phyloP scores from a whole-genome alignment of 768 basidiomycete species.

The Tricholoma furcatifolium region DNA sequence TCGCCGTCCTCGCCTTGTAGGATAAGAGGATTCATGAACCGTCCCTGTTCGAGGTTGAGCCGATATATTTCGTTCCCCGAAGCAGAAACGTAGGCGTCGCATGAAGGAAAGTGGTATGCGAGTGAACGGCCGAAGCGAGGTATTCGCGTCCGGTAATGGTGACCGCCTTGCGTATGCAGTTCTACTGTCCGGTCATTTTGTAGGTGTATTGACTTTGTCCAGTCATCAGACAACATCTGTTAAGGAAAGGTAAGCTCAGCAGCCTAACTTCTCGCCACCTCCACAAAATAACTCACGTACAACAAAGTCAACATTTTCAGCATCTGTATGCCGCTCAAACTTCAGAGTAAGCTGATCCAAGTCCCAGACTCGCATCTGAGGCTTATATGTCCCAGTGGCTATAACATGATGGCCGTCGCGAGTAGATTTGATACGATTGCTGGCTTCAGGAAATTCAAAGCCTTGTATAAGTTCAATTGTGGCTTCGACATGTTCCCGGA shows the following conservation, averaged over 20 bases:
- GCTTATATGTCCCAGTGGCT: slow-evolving; percentile 97
- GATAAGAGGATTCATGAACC: slow-evolving; percentile 81
- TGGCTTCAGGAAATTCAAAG: slow-evolving; percentile 97
- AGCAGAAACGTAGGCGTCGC: slow-evolving; percentile 84
- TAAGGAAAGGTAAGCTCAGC: slow-evolving; percentile 1
- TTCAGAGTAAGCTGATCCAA: slow-evolving; percentile 89
- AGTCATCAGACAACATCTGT: slow-evolving; percentile 94
- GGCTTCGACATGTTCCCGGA: slow-evolving; percentile 76
- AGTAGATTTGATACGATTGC: slow-evolving; percentile 87
- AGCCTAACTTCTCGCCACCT: slow-evolving; percentile 9
- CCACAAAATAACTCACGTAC: slow-evolving; percentile 62
- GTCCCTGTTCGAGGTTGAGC: slow-evolving; percentile 92
- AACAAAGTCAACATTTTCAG: slow-evolving; percentile 97
- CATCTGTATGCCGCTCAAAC: slow-evolving; percentile 94
- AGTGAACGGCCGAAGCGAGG: slow-evolving; percentile 91
- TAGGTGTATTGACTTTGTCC: slow-evolving; percentile 97
- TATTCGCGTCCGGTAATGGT: slow-evolving; percentile 91
- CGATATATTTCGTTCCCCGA: slow-evolving; percentile 89
- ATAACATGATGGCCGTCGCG: slow-evolving; percentile 90
- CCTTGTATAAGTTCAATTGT: slow-evolving; percentile 91
- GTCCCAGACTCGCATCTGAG: slow-evolving; percentile 96
- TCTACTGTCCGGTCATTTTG: slow-evolving; percentile 95
- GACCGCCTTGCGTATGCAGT: slow-evolving; percentile 90
- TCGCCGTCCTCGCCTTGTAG: slow-evolving; percentile 50
- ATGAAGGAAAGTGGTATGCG: slow-evolving; percentile 92